Evolutionary conservation across 257 asterid genomes (phyloP).

Genomic region (Thymus quinquecostatus): DNA sequence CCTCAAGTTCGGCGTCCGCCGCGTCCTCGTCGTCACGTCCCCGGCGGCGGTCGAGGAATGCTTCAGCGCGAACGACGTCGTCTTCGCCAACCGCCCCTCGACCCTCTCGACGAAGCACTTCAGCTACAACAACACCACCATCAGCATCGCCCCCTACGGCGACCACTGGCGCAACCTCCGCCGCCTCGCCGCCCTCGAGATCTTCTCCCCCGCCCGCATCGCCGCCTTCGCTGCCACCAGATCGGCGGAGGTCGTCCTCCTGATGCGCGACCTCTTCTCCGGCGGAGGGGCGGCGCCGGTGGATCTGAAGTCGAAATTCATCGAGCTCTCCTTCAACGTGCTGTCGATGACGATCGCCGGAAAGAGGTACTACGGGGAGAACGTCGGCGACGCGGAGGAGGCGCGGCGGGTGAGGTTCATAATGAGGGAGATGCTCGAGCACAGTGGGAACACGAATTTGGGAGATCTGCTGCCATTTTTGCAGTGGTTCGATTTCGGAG

Average conservation of each 20-base stretch:
- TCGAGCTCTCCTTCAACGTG: constrained; percentile 40
- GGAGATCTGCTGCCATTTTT: constrained; percentile 41
- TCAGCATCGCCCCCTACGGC: constrained; percentile 37
- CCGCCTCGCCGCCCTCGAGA: constrained; percentile 33
- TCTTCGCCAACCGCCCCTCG: constrained; percentile 36
- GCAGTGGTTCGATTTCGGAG: constrained; percentile 43
- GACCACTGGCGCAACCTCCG: constrained; percentile 41
- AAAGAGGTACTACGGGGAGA: constrained; percentile 45
- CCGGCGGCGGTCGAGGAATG: constrained; percentile 37
- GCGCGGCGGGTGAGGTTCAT: constrained; percentile 39
- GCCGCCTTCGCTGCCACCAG: constrained; percentile 24
- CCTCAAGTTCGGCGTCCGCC: constrained; percentile 33
- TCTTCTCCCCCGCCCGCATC: constrained; percentile 37
- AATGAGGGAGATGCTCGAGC: constrained; percentile 39
- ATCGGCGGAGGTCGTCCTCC: constrained; percentile 26
- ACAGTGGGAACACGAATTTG: constrained; percentile 37
- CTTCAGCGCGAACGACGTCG: constrained; percentile 38
- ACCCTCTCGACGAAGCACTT: constrained; percentile 39
- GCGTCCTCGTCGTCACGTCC: constrained; percentile 31
- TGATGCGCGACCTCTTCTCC: constrained; percentile 19
- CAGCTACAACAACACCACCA: constrained; percentile 38
- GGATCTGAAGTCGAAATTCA: constrained; percentile 36
- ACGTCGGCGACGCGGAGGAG: constrained; percentile 35
- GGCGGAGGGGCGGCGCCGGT: constrained; percentile 28
- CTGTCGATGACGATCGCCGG: constrained; percentile 44